Evolutionary conservation across 1,284 basidiomycete species (phyloP).

Genomic region (Polyporus tsugae): DNA sequence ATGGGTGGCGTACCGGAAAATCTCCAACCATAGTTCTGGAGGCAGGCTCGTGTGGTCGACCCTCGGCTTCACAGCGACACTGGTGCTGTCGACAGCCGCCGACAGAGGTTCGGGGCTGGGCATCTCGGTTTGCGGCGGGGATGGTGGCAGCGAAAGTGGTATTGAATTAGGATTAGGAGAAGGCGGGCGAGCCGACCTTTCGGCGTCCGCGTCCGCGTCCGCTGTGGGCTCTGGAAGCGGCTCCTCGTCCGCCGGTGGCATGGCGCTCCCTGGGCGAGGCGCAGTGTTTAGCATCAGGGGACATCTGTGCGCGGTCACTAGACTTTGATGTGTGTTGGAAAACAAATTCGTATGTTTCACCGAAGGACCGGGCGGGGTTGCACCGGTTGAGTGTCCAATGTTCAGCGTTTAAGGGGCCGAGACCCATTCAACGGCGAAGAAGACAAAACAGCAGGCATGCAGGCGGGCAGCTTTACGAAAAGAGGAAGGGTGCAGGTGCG

Average conservation of each 20-base stretch:
- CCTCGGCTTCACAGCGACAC: slow-evolving; percentile 9
- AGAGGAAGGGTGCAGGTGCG: not conserved
- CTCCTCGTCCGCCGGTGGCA: slow-evolving; percentile 11
- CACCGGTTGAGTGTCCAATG: not conserved
- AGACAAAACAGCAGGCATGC: not conserved
- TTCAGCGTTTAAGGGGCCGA: not conserved
- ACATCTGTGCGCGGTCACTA: slow-evolving; percentile 5
- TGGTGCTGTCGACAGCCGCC: slow-evolving; percentile 4
- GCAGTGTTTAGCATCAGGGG: slow-evolving; percentile 20
- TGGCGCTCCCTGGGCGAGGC: slow-evolving; percentile 24
- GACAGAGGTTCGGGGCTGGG: not conserved
- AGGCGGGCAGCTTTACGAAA: not conserved
- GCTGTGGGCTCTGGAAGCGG: not conserved
- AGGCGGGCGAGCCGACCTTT: not conserved
- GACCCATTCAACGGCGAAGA: not conserved
- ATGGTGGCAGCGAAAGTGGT: not conserved
- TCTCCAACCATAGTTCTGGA: slow-evolving; percentile 63
- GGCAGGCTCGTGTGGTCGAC: slow-evolving; percentile 46
- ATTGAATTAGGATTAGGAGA: not conserved
- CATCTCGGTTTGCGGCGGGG: not conserved
- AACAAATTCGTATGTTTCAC: slow-evolving; percentile 1
- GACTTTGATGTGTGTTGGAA: slow-evolving; percentile 2
- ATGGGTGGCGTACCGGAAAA: slow-evolving; percentile 63
- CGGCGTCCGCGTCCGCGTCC: slow-evolving; percentile 5
- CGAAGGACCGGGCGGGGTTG: not conserved